Conservation (phyloP, 2,329 filamentous ascomycete species). For the Ophiostoma himal-ulmi region DNA sequence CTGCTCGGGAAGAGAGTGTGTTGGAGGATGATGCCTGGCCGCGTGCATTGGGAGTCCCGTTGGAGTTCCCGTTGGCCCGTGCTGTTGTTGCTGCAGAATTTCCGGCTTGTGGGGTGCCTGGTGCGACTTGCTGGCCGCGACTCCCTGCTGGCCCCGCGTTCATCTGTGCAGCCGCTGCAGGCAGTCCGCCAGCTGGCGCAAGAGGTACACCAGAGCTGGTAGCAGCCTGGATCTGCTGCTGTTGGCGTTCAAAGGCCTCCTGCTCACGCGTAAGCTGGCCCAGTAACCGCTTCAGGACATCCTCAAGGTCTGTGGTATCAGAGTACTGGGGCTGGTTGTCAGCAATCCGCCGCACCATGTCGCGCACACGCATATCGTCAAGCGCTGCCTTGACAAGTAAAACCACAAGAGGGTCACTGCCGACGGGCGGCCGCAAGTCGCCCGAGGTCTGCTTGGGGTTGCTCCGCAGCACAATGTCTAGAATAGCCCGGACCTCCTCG, state of each 20-base stretch:
- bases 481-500: constrained; percentile 51
- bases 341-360: constrained; percentile 51
- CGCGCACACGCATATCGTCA: constrained; percentile 45
- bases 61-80: background rate
- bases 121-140: background rate
- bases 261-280: constrained; percentile 34
- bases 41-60: background rate
- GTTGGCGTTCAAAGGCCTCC: constrained; percentile 17
- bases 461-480: constrained; percentile 53
- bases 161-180: background rate
- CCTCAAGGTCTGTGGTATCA: constrained; percentile 41
- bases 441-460: constrained; percentile 52
- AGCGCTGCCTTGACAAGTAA: constrained; percentile 52
- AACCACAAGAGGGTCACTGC: constrained; percentile 52
- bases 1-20: background rate
- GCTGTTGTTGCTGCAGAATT: background rate
- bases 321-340: constrained; percentile 45
- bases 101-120: background rate
- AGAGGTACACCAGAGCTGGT: constrained; percentile 10
- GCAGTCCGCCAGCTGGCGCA: constrained; percentile 7
- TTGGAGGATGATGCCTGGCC: background rate
- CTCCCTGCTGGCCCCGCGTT: background rate
- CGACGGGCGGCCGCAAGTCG: constrained; percentile 48
- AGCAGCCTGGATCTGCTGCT: constrained; percentile 26
- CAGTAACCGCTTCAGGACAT: constrained; percentile 44